Evolutionary conservation across 139 green algal species (phyloP), one percentile per base, ranked within the genome.

Genomic region (Pseudopediastrum boryanum): DNA sequence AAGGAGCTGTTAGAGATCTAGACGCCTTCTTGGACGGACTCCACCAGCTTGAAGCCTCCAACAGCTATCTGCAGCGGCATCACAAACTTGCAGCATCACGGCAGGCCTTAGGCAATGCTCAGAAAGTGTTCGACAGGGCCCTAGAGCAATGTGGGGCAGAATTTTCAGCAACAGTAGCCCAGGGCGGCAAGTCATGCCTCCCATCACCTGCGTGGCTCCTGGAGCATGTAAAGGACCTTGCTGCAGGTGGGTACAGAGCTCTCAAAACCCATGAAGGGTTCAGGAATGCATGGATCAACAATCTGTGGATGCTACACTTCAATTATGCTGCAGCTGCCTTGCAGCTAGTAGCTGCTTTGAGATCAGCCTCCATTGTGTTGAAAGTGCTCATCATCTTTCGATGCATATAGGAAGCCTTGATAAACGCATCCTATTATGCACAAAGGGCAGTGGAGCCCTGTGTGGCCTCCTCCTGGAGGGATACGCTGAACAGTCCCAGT

Each of bases 91-190:
- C 56, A 41, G 72, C 72, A 54, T 58, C 71, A 31, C 33, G 42
- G 4, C 23, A 31, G 27, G 72, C 72, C 9, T 31, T 79, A 27
- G 31, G 39, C 39, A 41, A 79, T 31, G 50, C 21, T 12, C 72
- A 79, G 58, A 16, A 5, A 7, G n/a, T 79, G 54, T 79, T 79
- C 58, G 71, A 79, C 58, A 38, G 29, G 7, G 72, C 72, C 2
- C 72, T 79, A 19, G 72, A 79, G 72, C 27, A 41, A 25, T 71
- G 58, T 44, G 54, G 71, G 50, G 72, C 58, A 19, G 72, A 79
- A 42, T 71, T 71, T 59, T 36, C 29, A 6, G 42, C 41, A 21
- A 79, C 36, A 21, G 29, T 79, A 43, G 41, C n/a, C 27, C 58
- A 31, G 5, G 72, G 29, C 4, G 27, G 27, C 4, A 29, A 59